Base-by-base conservation (phyloP, 164 flowering plant genomes). In the Sextonia rubra region DNA sequence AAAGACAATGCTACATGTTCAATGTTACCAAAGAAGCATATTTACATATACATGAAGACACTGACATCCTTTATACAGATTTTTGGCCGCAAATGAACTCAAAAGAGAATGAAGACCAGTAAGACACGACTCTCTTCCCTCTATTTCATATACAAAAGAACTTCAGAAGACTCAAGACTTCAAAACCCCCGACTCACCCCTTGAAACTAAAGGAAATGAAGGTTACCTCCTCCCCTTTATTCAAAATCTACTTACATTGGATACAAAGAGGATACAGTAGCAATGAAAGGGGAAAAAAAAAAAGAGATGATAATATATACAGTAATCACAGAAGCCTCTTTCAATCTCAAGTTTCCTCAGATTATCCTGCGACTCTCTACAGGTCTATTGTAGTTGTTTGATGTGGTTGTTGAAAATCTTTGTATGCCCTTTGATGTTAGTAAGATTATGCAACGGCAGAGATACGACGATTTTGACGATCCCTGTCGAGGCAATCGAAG, bases 401-500 rank as follows among this genome's bases (percentile, higher is more conserved):
- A 3, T 64, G 67, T 64, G 67, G 18, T 64, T 64, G 67, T 18
- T 1, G 67, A 64, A 64, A 64, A 64, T 64, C 47, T 26, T 26
- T 64, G 27, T 64, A 18, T 64, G 27, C 44, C 3, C 58, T 52
- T 52, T 64, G 67, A 20, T 64, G 64, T n/a, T 61, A 24, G 64
- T n/a, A 22, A 9, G 64, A 2, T 86, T 29, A 91, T n/a, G 97
- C 97, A 69, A 87, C 77, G 25, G 91, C 92, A 55, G 93, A 78
- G 87, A 91, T 84, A 83, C 91, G 80, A 70, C 91, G 86, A 76
- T 80, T 86, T 32, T 85, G 88, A 77, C 89, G 82, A 79, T 90
- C 91, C 81, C 91, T 82, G 77, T 81, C 89, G 60, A 87, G 85
- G 78, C 93, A 89, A 72, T 89, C 92, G 69, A 91, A 91, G 60